A percentile compares a stretch with the other conserved stretches of the same genome.
Evolutionary conservation across 305 asterid species (phyloP).

Genomic region (Solanum hybrid): DNA sequence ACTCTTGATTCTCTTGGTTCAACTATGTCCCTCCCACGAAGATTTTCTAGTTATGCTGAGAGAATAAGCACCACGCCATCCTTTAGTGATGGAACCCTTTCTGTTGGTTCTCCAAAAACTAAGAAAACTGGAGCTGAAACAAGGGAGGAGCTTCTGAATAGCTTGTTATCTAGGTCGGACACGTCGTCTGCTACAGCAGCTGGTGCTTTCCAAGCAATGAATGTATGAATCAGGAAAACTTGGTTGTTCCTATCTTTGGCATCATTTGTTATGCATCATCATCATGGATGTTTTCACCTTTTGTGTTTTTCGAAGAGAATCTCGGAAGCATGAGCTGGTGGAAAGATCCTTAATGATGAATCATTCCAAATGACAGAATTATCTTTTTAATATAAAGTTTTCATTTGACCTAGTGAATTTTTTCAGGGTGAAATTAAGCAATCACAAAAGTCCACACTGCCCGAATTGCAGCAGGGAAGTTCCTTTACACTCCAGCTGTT

Average conservation of each 20-base stretch:
- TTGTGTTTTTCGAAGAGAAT: neutral
- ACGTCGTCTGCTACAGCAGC: slow-evolving; percentile 39
- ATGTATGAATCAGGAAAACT: slow-evolving; percentile 40
- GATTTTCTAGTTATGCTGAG: slow-evolving; percentile 83
- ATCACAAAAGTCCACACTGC: slow-evolving; percentile 27
- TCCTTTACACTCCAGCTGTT: slow-evolving; percentile 87
- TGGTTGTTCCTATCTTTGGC: slow-evolving; percentile 9
- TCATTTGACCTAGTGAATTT: slow-evolving; percentile 2
- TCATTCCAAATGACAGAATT: neutral
- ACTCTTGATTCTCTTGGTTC: slow-evolving; percentile 53
- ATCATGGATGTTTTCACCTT: neutral
- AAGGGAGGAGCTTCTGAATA: slow-evolving; percentile 67
- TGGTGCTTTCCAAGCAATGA: slow-evolving; percentile 32
- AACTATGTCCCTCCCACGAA: slow-evolving; percentile 48
- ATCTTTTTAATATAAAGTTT: neutral
- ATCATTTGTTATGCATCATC: slow-evolving; percentile 5
- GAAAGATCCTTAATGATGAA: neutral
- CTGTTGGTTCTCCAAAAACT: slow-evolving; percentile 64
- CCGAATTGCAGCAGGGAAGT: slow-evolving; percentile 63
- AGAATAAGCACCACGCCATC: slow-evolving; percentile 70
- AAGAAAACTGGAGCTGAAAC: slow-evolving; percentile 89
- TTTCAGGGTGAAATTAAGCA: slow-evolving; percentile 54
- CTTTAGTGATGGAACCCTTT: slow-evolving; percentile 45
- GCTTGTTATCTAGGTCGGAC: slow-evolving; percentile 58
- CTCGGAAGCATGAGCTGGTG: neutral